Conservation (phyloP, 2,329 filamentous ascomycete species). For the Aspergillus sp. region DNA sequence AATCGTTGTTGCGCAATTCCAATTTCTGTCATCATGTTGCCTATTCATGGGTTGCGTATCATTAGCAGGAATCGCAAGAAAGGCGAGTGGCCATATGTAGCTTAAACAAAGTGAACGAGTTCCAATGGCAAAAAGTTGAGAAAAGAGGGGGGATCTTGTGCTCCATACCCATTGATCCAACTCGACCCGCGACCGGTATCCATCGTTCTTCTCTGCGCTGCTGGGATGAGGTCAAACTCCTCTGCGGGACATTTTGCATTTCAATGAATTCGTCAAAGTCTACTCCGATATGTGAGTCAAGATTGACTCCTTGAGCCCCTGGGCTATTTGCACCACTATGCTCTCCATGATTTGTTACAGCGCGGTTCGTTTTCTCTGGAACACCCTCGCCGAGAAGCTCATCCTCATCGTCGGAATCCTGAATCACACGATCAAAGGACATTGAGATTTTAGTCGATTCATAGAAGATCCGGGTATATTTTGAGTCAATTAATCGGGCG, state of each 20-base stretch:
- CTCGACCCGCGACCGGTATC: slow-evolving; percentile 31
- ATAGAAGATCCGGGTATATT: neutral
- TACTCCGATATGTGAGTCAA: slow-evolving; percentile 27
- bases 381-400: slow-evolving; percentile 32
- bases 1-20: slow-evolving; percentile 33
- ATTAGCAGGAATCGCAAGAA: neutral
- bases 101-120: too few relatives aligned
- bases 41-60: slow-evolving; percentile 15
- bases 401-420: slow-evolving; percentile 46
- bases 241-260: slow-evolving; percentile 25
- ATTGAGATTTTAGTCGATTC: slow-evolving; percentile 22
- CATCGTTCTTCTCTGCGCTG: slow-evolving; percentile 36
- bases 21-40: slow-evolving; percentile 36
- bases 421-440: slow-evolving; percentile 40
- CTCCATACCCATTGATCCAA: slow-evolving; percentile 33
- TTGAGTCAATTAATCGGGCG: neutral
- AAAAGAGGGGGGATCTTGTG: neutral
- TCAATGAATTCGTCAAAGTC: slow-evolving; percentile 42
- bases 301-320: slow-evolving; percentile 5
- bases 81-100: too few relatives aligned
- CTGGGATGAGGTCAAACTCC: slow-evolving; percentile 29
- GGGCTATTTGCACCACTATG: neutral
- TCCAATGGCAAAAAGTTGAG: too few relatives aligned
- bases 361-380: slow-evolving; percentile 20
- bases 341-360: slow-evolving; percentile 5